These are phyloP conservation scores for Eucalyptus sp. DNA, from an alignment of 345 rosid species.

Conservation along the genomic window DNA sequence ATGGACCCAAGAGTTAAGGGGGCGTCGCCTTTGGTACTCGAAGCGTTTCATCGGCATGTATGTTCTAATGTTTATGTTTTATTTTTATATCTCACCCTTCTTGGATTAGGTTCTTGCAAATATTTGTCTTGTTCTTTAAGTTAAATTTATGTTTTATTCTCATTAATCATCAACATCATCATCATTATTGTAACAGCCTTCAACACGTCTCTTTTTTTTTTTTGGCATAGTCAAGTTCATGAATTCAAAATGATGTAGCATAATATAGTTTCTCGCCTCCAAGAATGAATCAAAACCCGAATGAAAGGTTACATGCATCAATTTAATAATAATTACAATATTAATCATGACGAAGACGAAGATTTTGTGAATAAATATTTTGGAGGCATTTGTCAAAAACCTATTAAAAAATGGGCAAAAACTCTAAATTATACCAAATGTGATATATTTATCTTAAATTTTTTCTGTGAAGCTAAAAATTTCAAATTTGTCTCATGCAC, in stretches of 20 bases:
- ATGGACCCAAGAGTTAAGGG: not conserved
- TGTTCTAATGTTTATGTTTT: not conserved
- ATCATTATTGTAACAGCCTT: not conserved
- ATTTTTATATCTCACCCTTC: not conserved
- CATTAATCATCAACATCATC: not conserved
- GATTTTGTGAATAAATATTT: not conserved
- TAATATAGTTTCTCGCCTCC: not conserved
- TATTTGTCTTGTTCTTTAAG: not conserved
- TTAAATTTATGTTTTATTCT: not conserved
- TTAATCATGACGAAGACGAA: not conserved
- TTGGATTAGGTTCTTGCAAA: not conserved
- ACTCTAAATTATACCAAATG: too few relatives aligned
- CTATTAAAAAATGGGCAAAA: not conserved
- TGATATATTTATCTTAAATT: too few relatives aligned
- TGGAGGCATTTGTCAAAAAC: too few relatives aligned
- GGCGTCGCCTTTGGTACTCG: not conserved
- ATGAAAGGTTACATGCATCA: not conserved
- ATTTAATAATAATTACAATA: too few relatives aligned
- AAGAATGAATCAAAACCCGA: not conserved
- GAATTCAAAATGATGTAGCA: not conserved
- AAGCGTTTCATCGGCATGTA: not conserved
- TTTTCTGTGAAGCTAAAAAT: not conserved
- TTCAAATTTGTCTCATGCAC: not conserved
- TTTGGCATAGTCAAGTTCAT: not conserved
- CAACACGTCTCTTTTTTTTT: not conserved